These are phyloP conservation scores for Solanum rostratum DNA, from an alignment of 257 asterid genomes.

Conservation along the genomic window DNA sequence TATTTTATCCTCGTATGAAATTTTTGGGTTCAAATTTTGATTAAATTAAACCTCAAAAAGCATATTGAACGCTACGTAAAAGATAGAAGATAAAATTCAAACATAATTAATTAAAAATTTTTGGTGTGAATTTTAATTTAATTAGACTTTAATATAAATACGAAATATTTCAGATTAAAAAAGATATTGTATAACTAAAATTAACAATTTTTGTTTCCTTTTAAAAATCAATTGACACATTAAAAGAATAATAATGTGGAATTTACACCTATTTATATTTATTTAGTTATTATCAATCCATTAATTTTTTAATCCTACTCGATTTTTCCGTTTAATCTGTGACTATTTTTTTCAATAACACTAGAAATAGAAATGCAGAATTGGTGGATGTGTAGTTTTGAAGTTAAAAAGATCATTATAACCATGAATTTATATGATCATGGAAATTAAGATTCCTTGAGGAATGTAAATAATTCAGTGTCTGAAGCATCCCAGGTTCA, in stretches of 20 bases:
- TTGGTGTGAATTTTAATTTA: background rate
- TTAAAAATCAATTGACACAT: background rate
- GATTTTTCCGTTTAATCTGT: background rate
- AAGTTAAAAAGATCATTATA: background rate
- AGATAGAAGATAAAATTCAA: too few relatives aligned
- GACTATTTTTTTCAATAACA: background rate
- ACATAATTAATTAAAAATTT: too few relatives aligned
- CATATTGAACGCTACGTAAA: background rate
- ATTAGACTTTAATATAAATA: background rate
- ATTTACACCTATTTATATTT: background rate
- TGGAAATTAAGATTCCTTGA: background rate
- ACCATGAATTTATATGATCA: background rate
- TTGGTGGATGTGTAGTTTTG: background rate
- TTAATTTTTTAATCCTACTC: background rate
- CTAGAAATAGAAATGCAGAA: background rate
- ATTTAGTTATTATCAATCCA: background rate
- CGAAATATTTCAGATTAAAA: background rate
- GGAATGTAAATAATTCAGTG: background rate
- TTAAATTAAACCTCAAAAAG: accelerated
- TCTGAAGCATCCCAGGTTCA: background rate
- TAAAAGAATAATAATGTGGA: background rate
- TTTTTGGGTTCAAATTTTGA: background rate
- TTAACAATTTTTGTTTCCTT: background rate
- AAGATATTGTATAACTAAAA: background rate
- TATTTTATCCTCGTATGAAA: background rate